Percentiles rank a stretch among this genome's conserved stretches.
Evolutionary conservation across 2,329 filamentous ascomycete genomes (phyloP).

Genomic region (Zymoseptoria tritici): DNA sequence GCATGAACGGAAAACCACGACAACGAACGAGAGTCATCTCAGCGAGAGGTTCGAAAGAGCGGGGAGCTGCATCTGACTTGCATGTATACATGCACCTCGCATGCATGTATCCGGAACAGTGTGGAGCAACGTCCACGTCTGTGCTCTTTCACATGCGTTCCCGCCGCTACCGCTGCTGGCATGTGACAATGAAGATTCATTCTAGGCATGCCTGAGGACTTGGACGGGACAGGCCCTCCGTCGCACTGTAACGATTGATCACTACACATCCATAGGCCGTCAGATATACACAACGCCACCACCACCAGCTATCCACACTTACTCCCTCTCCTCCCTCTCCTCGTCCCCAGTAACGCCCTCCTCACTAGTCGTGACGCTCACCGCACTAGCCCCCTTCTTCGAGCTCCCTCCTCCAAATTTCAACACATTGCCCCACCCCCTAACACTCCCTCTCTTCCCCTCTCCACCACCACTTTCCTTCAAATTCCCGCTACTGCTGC

Average conservation of each 20-base stretch:
- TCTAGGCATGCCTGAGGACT: too few relatives aligned
- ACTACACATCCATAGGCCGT: neutral
- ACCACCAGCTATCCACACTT: neutral
- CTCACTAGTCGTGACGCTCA: constrained; percentile 41
- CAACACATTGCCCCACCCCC: constrained; percentile 41
- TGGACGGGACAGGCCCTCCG: too few relatives aligned
- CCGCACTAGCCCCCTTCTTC: constrained; percentile 33
- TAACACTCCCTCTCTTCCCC: constrained; percentile 30
- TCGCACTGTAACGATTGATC: neutral
- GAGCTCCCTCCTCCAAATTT: constrained; percentile 30
- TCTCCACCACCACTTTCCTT: constrained; percentile 31
- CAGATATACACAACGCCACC: neutral
- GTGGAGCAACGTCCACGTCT: too few relatives aligned
- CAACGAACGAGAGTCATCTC: too few relatives aligned
- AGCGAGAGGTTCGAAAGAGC: too few relatives aligned
- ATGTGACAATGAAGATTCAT: too few relatives aligned
- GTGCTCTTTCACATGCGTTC: too few relatives aligned
- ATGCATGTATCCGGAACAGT: too few relatives aligned
- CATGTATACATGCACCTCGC: too few relatives aligned
- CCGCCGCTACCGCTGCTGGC: too few relatives aligned
- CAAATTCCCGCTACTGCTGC: constrained; percentile 30
- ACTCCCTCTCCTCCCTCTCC: constrained; percentile 3
- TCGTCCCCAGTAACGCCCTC: constrained; percentile 17
- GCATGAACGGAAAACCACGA: too few relatives aligned
- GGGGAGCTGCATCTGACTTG: too few relatives aligned